Evolutionary conservation across 805 yeast species (phyloP).

Genomic region (Lachancea thermotolerans): DNA sequence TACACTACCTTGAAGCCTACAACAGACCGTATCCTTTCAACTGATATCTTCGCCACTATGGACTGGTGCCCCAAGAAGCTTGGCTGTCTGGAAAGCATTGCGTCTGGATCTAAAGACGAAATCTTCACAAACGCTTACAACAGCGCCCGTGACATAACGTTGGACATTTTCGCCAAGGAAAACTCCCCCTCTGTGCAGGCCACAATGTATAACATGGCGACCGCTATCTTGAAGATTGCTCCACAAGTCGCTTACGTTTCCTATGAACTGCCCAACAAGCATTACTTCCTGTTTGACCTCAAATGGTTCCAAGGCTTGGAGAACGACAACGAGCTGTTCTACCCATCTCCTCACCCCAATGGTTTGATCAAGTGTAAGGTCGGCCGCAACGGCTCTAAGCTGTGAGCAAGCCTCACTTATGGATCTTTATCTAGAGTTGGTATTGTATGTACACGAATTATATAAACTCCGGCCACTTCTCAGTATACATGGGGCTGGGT

Average conservation of each 20-base stretch:
- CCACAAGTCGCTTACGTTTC: constrained; percentile 56
- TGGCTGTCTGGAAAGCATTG: constrained; percentile 44
- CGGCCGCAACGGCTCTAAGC: constrained; percentile 59
- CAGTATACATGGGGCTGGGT: background rate
- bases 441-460: constrained; percentile 2
- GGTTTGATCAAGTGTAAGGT: constrained; percentile 88
- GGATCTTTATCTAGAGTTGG: background rate
- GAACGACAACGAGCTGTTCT: constrained; percentile 76
- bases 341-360: constrained; percentile 89
- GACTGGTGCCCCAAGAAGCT: constrained; percentile 48
- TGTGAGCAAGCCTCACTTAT: constrained; percentile 29
- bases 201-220: constrained; percentile 90
- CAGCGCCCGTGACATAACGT: constrained; percentile 60
- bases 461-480: background rate
- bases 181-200: constrained; percentile 94
- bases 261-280: constrained; percentile 85
- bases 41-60: constrained; percentile 76
- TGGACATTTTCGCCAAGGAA: constrained; percentile 74
- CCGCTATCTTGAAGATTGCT: constrained; percentile 55
- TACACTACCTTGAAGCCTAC: constrained; percentile 84
- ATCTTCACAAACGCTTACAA: constrained; percentile 58
- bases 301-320: constrained; percentile 74
- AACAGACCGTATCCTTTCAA: constrained; percentile 76
- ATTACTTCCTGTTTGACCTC: constrained; percentile 74
- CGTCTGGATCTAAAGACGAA: constrained; percentile 48